Base-by-base conservation (phyloP, 345 rosid species). In the Excoecaria agallocha region DNA sequence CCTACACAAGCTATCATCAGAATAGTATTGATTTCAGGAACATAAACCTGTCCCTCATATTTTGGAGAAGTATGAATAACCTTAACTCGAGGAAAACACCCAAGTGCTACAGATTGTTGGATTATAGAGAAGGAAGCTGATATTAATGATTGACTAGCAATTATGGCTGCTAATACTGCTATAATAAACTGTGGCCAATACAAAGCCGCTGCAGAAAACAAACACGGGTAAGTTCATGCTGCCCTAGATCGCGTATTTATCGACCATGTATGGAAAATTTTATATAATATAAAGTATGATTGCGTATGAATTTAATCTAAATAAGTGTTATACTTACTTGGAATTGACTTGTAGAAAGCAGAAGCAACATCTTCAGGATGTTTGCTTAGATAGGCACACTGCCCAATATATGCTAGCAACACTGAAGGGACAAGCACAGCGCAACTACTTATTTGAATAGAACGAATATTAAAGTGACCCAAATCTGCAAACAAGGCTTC, bases 401-500 rank as follows among this genome's bases (percentile, higher is more conserved):
- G 87, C 6, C 89, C 85, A 2, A 74, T 30, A 10, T 87, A 87
- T 0, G 89, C 83, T n/a, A 81, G 38, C 60, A 86, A 5, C 2
- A 87, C 69, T 22, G 89, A 77, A 1, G 93, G 93, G 50, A 81
- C 69, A 1, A 83, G 65, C 8, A 86, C 71, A 0, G 38, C 0
- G 37, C 87, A 85, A 76, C 78, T 76, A 65, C 93, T 85, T 3
- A 86, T 45, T 49, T 81, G 90, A 63, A 86, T 83, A 0, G 93
- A 82, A 8, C 56, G 78, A 30, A 86, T 77, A 0, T 84, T 73
- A 76, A 87, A 89, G 69, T 89, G 91, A 0, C 91, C 90, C 68
- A 87, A 82, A 77, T 86, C 90, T 0, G 88, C 90, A 60, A 89
- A 89, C 55, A 89, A 57, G 2, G 90, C 91, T 76, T 86, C 89